Evolutionary conservation across 106 monocot genomes (phyloP), one percentile per base, ranked within the genome.

Genomic region (Allium sativum): DNA sequence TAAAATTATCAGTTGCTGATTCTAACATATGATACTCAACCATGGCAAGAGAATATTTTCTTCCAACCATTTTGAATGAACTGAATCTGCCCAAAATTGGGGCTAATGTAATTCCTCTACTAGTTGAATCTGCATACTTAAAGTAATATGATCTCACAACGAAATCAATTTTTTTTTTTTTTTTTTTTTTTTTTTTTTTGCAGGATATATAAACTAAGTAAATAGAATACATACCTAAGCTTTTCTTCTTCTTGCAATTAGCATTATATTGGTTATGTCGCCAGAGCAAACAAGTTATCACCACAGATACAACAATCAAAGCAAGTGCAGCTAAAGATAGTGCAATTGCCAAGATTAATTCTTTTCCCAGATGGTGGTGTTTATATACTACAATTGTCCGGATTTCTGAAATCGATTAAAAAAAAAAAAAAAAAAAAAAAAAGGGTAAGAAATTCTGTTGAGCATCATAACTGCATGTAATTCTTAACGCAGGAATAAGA

Each of bases 1-100:
- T 73, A 64, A 94, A 94, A 66, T 81, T 81, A 53, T 75, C 73
- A 0, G 94, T 94, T 18, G 86, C 78, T 0, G 59, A 55, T 65
- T 81, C 85, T 48, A 94, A 31, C 53, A 69, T 65, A 17, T 71
- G 46, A 76, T 81, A 86, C 6, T 90, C 94, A 7, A 94, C 64
- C 76, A 73, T 67, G 14, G 72, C 59, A 10, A 79, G 43, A 43
- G 74, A 64, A 18, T 62, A 76, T 63, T 68, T 90, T 65, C 80
- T 90, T 58, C 52, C 40, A 7, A 53, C 47, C 67, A 65, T 45
- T 70, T 84, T 89, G 41, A 79, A 57, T 0, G 86, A 81, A 74
- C 69, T 94, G 45, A 90, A 86, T 51, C 77, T 94, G 65, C 74
- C 63, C 52, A 81, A 44, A 4, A 81, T 65, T 18, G 89, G 83